These are phyloP conservation scores for Verticillium albo-atrum DNA, from an alignment of 2,329 filamentous ascomycete genomes.

Conservation along the genomic window DNA sequence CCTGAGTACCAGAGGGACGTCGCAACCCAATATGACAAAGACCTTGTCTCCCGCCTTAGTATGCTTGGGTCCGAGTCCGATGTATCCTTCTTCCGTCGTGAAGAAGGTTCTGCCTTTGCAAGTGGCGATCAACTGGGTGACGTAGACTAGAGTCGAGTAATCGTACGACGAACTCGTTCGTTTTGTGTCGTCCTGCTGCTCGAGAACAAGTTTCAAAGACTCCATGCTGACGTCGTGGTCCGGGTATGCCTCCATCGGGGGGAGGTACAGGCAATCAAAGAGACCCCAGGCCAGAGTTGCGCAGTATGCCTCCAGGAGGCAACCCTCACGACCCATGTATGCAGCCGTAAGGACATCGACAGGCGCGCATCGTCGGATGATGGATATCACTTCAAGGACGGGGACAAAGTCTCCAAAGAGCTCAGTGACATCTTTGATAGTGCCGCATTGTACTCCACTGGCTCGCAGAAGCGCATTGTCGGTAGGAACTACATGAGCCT, in stretches of 20 bases:
- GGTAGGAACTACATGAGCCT: not conserved
- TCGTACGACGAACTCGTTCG: slow-evolving; percentile 1
- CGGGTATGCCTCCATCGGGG: not conserved
- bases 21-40: slow-evolving; percentile 5
- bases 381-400: not conserved
- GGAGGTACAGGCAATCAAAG: not conserved
- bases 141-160: not conserved
- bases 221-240: not conserved
- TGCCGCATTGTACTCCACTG: not conserved
- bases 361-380: not conserved
- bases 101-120: slow-evolving; percentile 1
- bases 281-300: slow-evolving; percentile 2
- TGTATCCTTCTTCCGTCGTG: slow-evolving; percentile 2
- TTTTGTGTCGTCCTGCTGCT: not conserved
- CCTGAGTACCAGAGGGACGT: slow-evolving; percentile 8
- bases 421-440: not conserved
- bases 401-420: slow-evolving; percentile 1
- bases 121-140: not conserved
- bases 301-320: not conserved
- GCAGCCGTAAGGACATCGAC: not conserved
- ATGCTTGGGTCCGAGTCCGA: slow-evolving; percentile 6
- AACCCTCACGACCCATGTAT: not conserved
- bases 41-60: not conserved
- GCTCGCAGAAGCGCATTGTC: not conserved
- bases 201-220: not conserved